phyloP scores from a whole-genome alignment of 129 eudicot species.

The Gnaphalium uliginosum region DNA sequence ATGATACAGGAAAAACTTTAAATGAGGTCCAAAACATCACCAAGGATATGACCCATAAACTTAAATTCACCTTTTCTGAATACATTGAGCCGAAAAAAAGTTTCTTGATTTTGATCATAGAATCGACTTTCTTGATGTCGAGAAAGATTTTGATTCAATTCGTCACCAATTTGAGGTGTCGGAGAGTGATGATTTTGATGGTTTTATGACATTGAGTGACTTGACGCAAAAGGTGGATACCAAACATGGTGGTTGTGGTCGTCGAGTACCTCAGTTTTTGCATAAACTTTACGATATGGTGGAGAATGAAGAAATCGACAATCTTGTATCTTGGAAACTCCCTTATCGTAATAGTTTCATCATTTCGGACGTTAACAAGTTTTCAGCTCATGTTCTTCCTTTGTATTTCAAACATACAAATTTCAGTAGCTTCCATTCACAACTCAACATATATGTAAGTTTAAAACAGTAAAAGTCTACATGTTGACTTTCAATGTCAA shows the following conservation, averaged over 20 bases:
- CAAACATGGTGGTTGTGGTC: neutral
- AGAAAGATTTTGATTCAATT: constrained; percentile 18
- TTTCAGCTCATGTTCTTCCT: constrained; percentile 21
- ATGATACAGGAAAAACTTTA: neutral
- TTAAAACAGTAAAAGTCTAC: neutral
- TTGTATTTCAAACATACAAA: constrained; percentile 22
- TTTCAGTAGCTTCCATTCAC: constrained; percentile 28
- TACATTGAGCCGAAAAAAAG: neutral
- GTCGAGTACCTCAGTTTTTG: constrained; percentile 12
- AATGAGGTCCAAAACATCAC: neutral
- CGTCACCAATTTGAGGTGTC: neutral
- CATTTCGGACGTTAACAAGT: constrained; percentile 22
- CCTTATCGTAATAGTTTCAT: constrained; percentile 22
- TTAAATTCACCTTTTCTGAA: neutral
- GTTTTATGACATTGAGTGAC: neutral
- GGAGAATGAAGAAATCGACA: constrained; percentile 16
- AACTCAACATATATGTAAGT: constrained; percentile 32
- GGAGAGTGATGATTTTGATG: neutral
- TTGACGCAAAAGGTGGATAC: neutral
- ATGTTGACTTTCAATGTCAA: neutral
- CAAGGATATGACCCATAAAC: neutral
- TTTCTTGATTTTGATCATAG: neutral
- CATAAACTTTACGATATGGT: constrained; percentile 26
- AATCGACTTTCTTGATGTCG: neutral
- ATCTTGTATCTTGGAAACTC: constrained; percentile 16